Percentiles rank a stretch among this genome's conserved stretches.
Conservation (phyloP, 2,329 filamentous ascomycete genomes). For the Arthrobotrys entomopaga region DNA sequence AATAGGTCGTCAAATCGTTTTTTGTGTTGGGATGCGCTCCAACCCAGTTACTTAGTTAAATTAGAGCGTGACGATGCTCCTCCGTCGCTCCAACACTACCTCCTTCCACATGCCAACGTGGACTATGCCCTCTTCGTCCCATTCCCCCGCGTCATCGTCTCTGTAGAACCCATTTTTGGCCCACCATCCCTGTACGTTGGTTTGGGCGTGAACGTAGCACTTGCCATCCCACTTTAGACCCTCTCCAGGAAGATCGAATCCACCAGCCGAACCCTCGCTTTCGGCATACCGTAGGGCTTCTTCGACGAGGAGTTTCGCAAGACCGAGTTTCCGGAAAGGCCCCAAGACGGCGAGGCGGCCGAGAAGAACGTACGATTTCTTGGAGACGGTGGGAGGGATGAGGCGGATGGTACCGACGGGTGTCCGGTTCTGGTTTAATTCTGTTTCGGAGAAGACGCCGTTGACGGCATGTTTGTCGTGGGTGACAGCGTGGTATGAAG, state of each 20-base stretch:
- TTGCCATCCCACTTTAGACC: slow-evolving; percentile 60
- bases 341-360: slow-evolving; percentile 78
- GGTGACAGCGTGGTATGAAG: slow-evolving; percentile 61
- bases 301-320: slow-evolving; percentile 74
- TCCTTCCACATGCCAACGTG: slow-evolving; percentile 84
- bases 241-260: slow-evolving; percentile 62
- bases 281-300: slow-evolving; percentile 75
- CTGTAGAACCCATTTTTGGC: slow-evolving; percentile 75
- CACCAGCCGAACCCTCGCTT: slow-evolving; percentile 67
- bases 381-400: slow-evolving; percentile 71
- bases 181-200: slow-evolving; percentile 73
- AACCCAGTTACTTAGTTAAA: too few relatives aligned
- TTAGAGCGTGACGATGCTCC: slow-evolving; percentile 45
- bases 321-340: slow-evolving; percentile 72
- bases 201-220: slow-evolving; percentile 76
- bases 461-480: slow-evolving; percentile 64
- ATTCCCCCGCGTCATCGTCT: slow-evolving; percentile 78
- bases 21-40: slow-evolving; percentile 4
- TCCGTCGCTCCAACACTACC: slow-evolving; percentile 43
- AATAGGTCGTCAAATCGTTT: not conserved
- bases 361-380: slow-evolving; percentile 78
- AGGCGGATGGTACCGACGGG: slow-evolving; percentile 81
- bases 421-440: slow-evolving; percentile 59
- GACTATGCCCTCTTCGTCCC: slow-evolving; percentile 84
- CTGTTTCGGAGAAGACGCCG: slow-evolving; percentile 61